phyloP scores from a whole-genome alignment of 352 stramenopile genomes.

The Pythium vanterpoolii region DNA sequence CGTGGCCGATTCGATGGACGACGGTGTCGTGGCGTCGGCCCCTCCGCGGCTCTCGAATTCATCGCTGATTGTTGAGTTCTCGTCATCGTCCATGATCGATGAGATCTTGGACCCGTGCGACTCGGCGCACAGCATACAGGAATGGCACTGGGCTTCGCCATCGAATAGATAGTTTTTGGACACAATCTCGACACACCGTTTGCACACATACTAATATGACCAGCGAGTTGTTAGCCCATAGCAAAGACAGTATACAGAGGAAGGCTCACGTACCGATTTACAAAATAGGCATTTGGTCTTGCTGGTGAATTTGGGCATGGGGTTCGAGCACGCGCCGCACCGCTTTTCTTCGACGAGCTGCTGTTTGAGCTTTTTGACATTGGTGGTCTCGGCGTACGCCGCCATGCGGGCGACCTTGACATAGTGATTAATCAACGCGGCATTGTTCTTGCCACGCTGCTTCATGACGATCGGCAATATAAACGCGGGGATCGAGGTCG shows the following conservation, averaged over 20 bases:
- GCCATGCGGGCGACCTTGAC: slow-evolving; percentile 44
- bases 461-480: slow-evolving; percentile 54
- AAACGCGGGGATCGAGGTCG: slow-evolving; percentile 49
- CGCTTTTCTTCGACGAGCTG: slow-evolving; percentile 55
- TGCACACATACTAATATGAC: slow-evolving; percentile 55
- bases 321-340: slow-evolving; percentile 57
- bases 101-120: slow-evolving; percentile 21
- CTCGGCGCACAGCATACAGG: slow-evolving; percentile 62
- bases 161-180: slow-evolving; percentile 56
- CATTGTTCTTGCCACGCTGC: slow-evolving; percentile 49
- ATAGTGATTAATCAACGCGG: slow-evolving; percentile 70
- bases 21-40: background rate
- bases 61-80: slow-evolving; percentile 14
- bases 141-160: slow-evolving; percentile 31
- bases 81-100: slow-evolving; percentile 22
- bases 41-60: slow-evolving; percentile 1
- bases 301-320: slow-evolving; percentile 51
- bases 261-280: slow-evolving; percentile 44
- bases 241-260: background rate
- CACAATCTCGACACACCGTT: slow-evolving; percentile 62
- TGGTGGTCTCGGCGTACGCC: slow-evolving; percentile 25
- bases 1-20: background rate
- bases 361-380: slow-evolving; percentile 24
- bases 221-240: background rate
- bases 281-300: slow-evolving; percentile 62